phyloP scores from a whole-genome alignment of 345 rosid genomes.

The Psidium friedrichsthalianum region DNA sequence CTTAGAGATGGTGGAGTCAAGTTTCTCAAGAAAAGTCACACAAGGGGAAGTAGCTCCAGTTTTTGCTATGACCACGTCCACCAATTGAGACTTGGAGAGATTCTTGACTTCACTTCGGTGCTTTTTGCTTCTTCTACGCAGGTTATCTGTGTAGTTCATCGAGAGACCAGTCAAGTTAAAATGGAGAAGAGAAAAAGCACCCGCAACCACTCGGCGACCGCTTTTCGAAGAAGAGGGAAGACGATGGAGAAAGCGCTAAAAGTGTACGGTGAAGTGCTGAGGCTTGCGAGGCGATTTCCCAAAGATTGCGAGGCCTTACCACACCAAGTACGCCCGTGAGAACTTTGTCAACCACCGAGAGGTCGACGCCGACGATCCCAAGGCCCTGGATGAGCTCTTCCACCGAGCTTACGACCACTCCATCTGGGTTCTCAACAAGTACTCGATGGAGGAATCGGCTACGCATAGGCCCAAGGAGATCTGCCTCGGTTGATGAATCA shows the following conservation, averaged over 20 bases:
- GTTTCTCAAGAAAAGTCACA: conserved; percentile 78
- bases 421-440: conserved; percentile 90
- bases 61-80: too few relatives aligned
- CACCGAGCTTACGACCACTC: conserved; percentile 82
- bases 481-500: too few relatives aligned
- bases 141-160: too few relatives aligned
- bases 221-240: neutral
- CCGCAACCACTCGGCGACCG: neutral
- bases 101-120: too few relatives aligned
- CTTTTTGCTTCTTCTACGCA: too few relatives aligned
- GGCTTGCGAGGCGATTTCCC: conserved; percentile 73
- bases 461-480: too few relatives aligned
- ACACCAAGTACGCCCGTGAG: conserved; percentile 86
- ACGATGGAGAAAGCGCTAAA: conserved; percentile 67
- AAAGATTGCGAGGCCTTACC: conserved; percentile 65
- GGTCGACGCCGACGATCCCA: conserved; percentile 40
- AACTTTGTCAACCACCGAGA: conserved; percentile 85
- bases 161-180: neutral
- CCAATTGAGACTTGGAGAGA: too few relatives aligned
- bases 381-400: conserved; percentile 68
- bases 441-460: too few relatives aligned
- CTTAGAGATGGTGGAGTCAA: conserved; percentile 65
- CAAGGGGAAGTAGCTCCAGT: too few relatives aligned
- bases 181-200: neutral
- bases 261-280: conserved; percentile 63